Conservation (phyloP, 2,329 filamentous ascomycete genomes). For the Phoma sp. region DNA sequence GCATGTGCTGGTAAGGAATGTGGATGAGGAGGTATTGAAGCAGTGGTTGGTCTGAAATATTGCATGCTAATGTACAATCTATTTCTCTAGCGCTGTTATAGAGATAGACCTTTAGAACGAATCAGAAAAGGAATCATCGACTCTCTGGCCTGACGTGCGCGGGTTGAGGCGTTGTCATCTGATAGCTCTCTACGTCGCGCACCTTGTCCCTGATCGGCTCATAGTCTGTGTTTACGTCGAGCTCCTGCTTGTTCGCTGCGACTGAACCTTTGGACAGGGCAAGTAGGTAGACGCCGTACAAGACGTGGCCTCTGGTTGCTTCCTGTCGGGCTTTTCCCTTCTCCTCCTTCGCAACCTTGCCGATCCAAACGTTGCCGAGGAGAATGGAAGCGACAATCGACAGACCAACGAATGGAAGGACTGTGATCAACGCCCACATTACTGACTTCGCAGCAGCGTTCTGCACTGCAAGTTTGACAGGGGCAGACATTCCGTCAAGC, state of each 20-base stretch:
- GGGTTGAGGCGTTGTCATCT: neutral
- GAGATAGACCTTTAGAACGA: neutral
- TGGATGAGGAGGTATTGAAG: conserved; percentile 61
- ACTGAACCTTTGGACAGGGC: conserved; percentile 21
- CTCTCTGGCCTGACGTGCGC: conserved; percentile 10
- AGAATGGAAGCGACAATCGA: conserved; percentile 53
- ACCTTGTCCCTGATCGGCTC: conserved; percentile 12
- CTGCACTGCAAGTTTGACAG: conserved; percentile 48
- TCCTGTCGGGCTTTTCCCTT: conserved; percentile 11
- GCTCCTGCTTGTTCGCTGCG: conserved; percentile 17
- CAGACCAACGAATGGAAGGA: conserved; percentile 64
- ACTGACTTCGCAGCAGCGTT: conserved; percentile 61
- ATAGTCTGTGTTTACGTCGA: conserved; percentile 21
- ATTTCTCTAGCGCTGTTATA: neutral
- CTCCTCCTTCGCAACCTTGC: conserved; percentile 34
- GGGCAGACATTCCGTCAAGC: conserved; percentile 47
- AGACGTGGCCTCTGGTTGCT: conserved; percentile 25
- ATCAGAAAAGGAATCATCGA: neutral
- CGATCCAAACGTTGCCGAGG: conserved; percentile 62
- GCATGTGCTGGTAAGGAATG: conserved; percentile 74
- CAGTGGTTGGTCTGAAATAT: conserved; percentile 5
- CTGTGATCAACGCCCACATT: conserved; percentile 69
- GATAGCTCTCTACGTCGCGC: conserved; percentile 17
- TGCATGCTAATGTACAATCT: neutral
- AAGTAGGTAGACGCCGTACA: conserved; percentile 28